These are phyloP conservation scores for Geum urbanum DNA, from an alignment of 306 rosid species.

Conservation along the genomic window DNA sequence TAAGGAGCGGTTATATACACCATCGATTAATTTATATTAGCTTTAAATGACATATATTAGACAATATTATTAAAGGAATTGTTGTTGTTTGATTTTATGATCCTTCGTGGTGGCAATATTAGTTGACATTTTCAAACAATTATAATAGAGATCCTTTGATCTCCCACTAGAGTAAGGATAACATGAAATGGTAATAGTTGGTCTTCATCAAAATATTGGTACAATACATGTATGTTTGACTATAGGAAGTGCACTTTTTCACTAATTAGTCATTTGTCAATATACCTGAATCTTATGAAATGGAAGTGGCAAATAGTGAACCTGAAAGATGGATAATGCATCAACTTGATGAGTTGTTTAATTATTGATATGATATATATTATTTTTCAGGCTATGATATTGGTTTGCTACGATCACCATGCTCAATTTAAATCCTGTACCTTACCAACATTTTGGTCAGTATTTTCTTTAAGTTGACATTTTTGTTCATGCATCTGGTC, in stretches of 20 bases:
- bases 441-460: not conserved
- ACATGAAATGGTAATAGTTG: too few species aligned
- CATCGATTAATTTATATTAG: too few species aligned
- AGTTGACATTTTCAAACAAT: not conserved
- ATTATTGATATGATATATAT: not conserved
- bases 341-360: not conserved
- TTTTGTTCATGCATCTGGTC: not conserved
- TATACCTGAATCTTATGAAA: not conserved
- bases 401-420: not conserved
- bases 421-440: not conserved
- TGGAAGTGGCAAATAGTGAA: constrained; percentile 17
- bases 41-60: too few species aligned
- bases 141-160: too few species aligned
- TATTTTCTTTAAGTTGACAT: not conserved
- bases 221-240: not conserved
- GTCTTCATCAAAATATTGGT: not conserved
- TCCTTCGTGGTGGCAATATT: too few species aligned
- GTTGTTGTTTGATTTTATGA: not conserved
- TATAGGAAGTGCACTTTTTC: not conserved
- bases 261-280: too few species aligned
- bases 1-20: too few species aligned
- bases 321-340: not conserved
- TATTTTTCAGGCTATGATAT: not conserved
- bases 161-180: not conserved
- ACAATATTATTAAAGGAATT: not conserved